Percentiles rank a stretch among this genome's conserved stretches.
Conservation (phyloP, 108 stramenopile genomes). For the Mayamaea pseudoterrestris region DNA sequence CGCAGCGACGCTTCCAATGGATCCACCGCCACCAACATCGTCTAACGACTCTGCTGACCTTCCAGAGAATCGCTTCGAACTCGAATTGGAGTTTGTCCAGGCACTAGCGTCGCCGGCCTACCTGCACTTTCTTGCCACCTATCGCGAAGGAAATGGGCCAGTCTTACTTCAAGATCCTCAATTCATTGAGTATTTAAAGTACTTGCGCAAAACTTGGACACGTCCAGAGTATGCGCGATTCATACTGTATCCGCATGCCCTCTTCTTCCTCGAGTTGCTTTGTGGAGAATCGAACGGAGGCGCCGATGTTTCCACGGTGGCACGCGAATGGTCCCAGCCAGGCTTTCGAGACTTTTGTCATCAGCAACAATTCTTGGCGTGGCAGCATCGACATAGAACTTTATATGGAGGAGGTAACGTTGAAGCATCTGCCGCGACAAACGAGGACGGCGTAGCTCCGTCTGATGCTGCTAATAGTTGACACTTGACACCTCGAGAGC, state of each 20-base stretch:
- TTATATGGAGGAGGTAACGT: slow-evolving; percentile 67
- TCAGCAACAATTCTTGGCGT: slow-evolving; percentile 77
- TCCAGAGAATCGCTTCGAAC: slow-evolving; percentile 41
- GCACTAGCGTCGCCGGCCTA: slow-evolving; percentile 79
- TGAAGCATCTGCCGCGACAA: too few species aligned
- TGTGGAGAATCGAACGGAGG: slow-evolving; percentile 39
- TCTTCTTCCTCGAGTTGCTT: slow-evolving; percentile 74
- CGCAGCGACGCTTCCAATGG: too few species aligned
- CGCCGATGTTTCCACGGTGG: slow-evolving; percentile 9
- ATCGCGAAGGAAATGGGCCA: slow-evolving; percentile 20
- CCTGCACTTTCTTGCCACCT: slow-evolving; percentile 70
- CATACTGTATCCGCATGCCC: slow-evolving; percentile 65
- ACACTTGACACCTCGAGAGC: too few species aligned
- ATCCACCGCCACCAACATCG: too few species aligned
- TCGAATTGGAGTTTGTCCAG: slow-evolving; percentile 65
- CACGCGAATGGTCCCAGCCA: slow-evolving; percentile 62
- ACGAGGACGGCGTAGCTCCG: too few species aligned
- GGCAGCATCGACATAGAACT: slow-evolving; percentile 59
- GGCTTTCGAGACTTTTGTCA: slow-evolving; percentile 77
- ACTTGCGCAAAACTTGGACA: slow-evolving; percentile 46
- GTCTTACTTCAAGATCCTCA: slow-evolving; percentile 39
- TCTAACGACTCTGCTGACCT: too few species aligned
- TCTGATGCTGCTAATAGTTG: too few species aligned
- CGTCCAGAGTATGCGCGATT: slow-evolving; percentile 63
- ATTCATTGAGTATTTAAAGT: slow-evolving; percentile 62